Base-by-base conservation (phyloP, 2,329 filamentous ascomycete species). In the Didymella lethalis region DNA sequence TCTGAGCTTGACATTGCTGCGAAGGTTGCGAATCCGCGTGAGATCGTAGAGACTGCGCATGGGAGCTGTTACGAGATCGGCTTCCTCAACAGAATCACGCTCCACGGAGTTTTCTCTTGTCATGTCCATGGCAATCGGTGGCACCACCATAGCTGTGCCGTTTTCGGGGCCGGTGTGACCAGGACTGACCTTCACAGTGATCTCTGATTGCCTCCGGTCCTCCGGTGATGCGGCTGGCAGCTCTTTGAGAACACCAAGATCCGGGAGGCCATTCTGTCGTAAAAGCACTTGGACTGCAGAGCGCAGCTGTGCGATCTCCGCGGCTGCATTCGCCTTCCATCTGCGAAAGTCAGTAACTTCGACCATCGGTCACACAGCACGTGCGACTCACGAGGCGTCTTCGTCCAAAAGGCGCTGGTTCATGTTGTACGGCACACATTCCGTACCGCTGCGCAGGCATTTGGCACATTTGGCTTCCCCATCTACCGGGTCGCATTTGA, bases 371-470 rank as follows among this genome's bases (percentile, higher is more conserved):
- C 25, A 32, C 16, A 50, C 50, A 48, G 26, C 45, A 57, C 41
- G 46, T 55, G 52, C 28, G 23, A 69, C 67, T 64, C 60, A 75
- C 72, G 68, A 58, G 18, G 67, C 67, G 53, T 75, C 73, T 61
- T 75, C 73, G 26, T 75, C 71, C 31, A 71, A 57, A 38, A 75
- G 65, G 29, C 66, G 69, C 50, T 76, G 72, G 47, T 72, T 69
- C 47, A 72, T 64, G 52, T 75, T 76, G 64, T 88, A 87, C 50
- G 98, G 84, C 38, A 93, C 88, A 77, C 95, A 99, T 76, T 95
- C 96, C 62, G 91, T 91, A 78, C 93, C 68, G 44, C 70, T 68
- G 44, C 73, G 69, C 50, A 74, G 59, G 54, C 72, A 76, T 58
- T 75, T 75, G 12, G 70, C 69, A 54, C 73, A 75, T 50, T 74